Evolutionary conservation across 2,329 filamentous ascomycete genomes (phyloP), one percentile per base, ranked within the genome.

Genomic region (Macrophomina phaseolina): DNA sequence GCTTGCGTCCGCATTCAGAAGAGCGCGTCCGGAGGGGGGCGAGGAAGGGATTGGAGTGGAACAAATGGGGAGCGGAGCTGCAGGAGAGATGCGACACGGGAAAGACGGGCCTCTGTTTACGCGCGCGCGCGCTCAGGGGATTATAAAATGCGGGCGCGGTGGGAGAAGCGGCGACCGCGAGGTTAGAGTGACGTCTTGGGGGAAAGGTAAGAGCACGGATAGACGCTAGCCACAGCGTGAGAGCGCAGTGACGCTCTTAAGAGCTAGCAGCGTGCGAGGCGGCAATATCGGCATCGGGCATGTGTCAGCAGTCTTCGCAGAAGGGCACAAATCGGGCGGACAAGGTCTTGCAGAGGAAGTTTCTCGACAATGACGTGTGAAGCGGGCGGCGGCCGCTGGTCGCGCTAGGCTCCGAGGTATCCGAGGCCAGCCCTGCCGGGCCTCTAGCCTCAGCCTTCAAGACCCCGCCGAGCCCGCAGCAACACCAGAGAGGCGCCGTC

Each of bases 1-100:
- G 67, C 66, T 52, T 65, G 69, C 52, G 63, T 18, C 53, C 58
- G 63, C 63, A 65, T 65, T 36, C 52, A 58, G 63, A 40, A 9
- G 42, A 18, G 32, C 23, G 46, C 16, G 23, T 23, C 23, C 23
- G 11, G n/a, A 12, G 28, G 23, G 36, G 51, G 36, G 18, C 6
- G 32, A 12, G 40, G 30, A 28, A 56, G 12, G 30, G 32, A 5
- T 28, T n/a, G 38, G 52, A n/a, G 30, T 38, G 23, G 40, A 36
- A 9, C 45, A 55, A 49, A 32, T 5, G n/a, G 30, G 16, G 18
- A 4, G n/a, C 14, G 52, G 14, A 28, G 42, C 18, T 30, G 30
- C 28, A n/a, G 16, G 52, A 49, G 51, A 34, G 12, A 7, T 61
- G 40, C 40, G 40, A 34, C 16, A 38, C 45, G 45, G 30, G 42